These are phyloP conservation scores for Cymbidium sinense DNA, from an alignment of 106 monocot genomes.

Conservation along the genomic window DNA sequence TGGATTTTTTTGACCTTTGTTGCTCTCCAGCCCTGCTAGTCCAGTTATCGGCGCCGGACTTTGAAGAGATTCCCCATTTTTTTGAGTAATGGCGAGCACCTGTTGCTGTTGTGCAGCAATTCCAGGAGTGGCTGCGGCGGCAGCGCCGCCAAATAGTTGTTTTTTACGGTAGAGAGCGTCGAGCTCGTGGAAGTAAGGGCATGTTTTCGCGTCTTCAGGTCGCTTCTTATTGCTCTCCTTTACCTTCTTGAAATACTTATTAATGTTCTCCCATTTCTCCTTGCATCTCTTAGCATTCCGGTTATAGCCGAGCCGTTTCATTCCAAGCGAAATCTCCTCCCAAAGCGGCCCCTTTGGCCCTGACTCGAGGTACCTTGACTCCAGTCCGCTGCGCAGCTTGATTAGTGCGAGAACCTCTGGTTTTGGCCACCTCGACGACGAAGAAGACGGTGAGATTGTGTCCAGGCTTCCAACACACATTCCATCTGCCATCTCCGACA, in stretches of 20 bases:
- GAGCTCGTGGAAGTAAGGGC: conserved; percentile 88
- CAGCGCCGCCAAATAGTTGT: background rate
- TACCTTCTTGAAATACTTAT: conserved; percentile 88
- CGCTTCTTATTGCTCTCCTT: conserved; percentile 88
- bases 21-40: background rate
- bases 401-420: conserved; percentile 50
- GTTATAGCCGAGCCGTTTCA: conserved; percentile 54
- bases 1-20: background rate
- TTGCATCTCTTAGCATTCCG: conserved; percentile 74
- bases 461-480: background rate
- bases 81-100: background rate
- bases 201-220: conserved; percentile 73
- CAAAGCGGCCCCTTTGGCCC: conserved; percentile 77
- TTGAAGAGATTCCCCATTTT: background rate
- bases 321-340: conserved; percentile 68
- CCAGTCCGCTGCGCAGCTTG: conserved; percentile 41
- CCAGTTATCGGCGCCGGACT: background rate
- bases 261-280: conserved; percentile 96
- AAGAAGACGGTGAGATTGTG: background rate
- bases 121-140: background rate
- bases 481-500: background rate
- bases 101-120: background rate
- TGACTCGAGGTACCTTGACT: conserved; percentile 45
- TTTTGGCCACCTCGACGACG: conserved; percentile 51
- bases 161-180: conserved; percentile 71